These are phyloP conservation scores for Dipodascopsis uninucleata DNA, from an alignment of 805 yeast species.

Conservation along the genomic window DNA sequence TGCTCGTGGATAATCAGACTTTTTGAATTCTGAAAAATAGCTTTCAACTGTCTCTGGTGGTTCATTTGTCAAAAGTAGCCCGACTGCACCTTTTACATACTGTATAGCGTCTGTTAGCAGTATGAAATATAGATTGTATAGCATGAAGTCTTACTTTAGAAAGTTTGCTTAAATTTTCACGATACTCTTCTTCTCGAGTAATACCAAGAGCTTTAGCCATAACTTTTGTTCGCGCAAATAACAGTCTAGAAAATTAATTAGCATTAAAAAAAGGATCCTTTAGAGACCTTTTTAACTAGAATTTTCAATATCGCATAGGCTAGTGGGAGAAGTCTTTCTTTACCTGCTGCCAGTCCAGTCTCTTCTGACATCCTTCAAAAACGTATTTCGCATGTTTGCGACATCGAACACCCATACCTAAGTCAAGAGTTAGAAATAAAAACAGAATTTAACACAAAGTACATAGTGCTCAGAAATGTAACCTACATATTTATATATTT, in stretches of 20 bases:
- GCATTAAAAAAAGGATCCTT: no score
- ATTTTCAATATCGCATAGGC: neutral
- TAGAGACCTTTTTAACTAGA: no score
- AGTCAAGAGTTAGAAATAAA: neutral
- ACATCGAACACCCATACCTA: conserved; percentile 73
- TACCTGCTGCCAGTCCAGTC: conserved; percentile 83
- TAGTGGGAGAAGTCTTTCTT: neutral
- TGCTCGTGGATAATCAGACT: conserved; percentile 84
- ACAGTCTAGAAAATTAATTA: conserved; percentile 41
- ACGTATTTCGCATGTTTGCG: conserved; percentile 93
- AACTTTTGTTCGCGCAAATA: conserved; percentile 90
- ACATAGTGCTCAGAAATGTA: neutral
- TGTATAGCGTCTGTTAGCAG: neutral
- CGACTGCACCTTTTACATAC: conserved; percentile 62
- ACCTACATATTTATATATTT: conserved; percentile 59
- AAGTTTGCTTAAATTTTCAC: conserved; percentile 72
- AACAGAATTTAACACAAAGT: no score
- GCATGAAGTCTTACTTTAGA: conserved; percentile 46
- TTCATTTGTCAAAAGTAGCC: conserved; percentile 86
- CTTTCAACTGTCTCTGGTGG: conserved; percentile 79
- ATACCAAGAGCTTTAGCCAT: conserved; percentile 90
- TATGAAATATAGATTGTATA: conserved; percentile 19
- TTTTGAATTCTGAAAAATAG: conserved; percentile 76
- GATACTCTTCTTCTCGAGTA: conserved; percentile 82
- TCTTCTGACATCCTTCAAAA: conserved; percentile 83